These are phyloP conservation scores for Blakeslea trispora DNA, from an alignment of 371 early-diverging fungal genomes.

Conservation along the genomic window DNA sequence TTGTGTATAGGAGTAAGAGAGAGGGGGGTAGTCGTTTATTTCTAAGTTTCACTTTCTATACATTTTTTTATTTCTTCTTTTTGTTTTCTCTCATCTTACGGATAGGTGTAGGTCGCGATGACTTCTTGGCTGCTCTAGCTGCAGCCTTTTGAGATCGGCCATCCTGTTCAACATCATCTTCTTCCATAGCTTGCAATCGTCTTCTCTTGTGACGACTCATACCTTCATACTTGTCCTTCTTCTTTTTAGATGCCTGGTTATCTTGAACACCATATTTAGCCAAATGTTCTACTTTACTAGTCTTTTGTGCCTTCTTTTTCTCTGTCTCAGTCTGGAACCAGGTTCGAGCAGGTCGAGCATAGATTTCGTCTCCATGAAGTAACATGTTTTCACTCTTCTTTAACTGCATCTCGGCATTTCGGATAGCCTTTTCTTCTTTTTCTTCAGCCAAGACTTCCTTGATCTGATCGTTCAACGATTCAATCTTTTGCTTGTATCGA, in stretches of 20 bases:
- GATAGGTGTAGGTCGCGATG: slow-evolving; percentile 40
- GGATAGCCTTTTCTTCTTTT: slow-evolving; percentile 72
- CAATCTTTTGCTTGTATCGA: slow-evolving; percentile 74
- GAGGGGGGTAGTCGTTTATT: too few relatives aligned
- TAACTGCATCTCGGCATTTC: slow-evolving; percentile 89
- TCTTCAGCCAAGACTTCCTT: slow-evolving; percentile 83
- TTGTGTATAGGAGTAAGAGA: too few relatives aligned
- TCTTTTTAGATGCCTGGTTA: too few relatives aligned
- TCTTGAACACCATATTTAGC: slow-evolving; percentile 20
- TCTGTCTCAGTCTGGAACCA: slow-evolving; percentile 89
- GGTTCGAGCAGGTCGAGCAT: slow-evolving; percentile 85
- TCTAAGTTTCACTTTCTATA: too few relatives aligned
- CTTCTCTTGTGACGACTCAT: slow-evolving; percentile 70
- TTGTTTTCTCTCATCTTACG: slow-evolving; percentile 31
- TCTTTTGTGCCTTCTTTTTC: slow-evolving; percentile 43
- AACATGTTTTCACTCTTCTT: slow-evolving; percentile 85
- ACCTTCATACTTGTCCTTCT: slow-evolving; percentile 61
- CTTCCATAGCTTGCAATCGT: slow-evolving; percentile 58
- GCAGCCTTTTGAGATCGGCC: slow-evolving; percentile 40
- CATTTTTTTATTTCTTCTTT: slow-evolving; percentile 24
- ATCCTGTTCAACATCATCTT: slow-evolving; percentile 53
- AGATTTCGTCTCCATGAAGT: slow-evolving; percentile 84
- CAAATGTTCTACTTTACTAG: slow-evolving; percentile 14
- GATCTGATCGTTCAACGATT: slow-evolving; percentile 65
- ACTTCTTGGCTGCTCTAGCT: slow-evolving; percentile 61